Evolutionary conservation across 2,329 filamentous ascomycete species (phyloP), one percentile per base, ranked within the genome.

Genomic region (Exophiala viscosa): DNA sequence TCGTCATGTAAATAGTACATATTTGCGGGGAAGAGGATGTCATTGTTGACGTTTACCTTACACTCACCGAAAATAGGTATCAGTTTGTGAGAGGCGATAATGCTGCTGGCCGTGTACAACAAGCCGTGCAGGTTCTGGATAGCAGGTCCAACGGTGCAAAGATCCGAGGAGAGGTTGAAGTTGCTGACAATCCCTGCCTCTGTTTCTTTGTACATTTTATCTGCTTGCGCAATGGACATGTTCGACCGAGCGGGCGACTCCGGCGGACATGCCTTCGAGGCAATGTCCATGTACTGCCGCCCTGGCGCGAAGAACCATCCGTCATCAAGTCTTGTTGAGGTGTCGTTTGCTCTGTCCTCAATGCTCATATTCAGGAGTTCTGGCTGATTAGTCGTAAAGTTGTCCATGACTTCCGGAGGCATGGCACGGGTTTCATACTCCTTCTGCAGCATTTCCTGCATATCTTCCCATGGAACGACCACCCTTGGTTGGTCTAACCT

Each of bases 21-120:
- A 45, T 83, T 82, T 1, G 84, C 82, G 0, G 84, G 84, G 13
- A 87, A 78, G 11, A 87, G 73, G 55, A 87, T 86, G 59, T 87
- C 84, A 63, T 84, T 87, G 71, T 87, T 87, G 57, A 85, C 78
- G 14, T 78, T 77, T 34, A 86, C 73, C 64, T 87, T 87, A 68
- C 83, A 86, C 54, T 84, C 84, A 39, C 83, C 80, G 58, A 88
- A 87, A 64, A 88, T 74, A 15, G 84, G 84, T 40, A 85, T 77
- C 14, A 87, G 68, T 4, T 77, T 73, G 55, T 77, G 77, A 35
- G 81, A 84, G 1, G 81, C 73, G 1, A 76, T 73, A 0, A 79
- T 77, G 9, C 77, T 78, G 17, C 84, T 72, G 0, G 83, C 81
- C 43, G 79, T 75, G 62, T 85, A 83, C 41, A 87, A 76, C 60